These are phyloP conservation scores for Vitis rotundifolia DNA, from an alignment of 164 flowering plant species.

Conservation along the genomic window DNA sequence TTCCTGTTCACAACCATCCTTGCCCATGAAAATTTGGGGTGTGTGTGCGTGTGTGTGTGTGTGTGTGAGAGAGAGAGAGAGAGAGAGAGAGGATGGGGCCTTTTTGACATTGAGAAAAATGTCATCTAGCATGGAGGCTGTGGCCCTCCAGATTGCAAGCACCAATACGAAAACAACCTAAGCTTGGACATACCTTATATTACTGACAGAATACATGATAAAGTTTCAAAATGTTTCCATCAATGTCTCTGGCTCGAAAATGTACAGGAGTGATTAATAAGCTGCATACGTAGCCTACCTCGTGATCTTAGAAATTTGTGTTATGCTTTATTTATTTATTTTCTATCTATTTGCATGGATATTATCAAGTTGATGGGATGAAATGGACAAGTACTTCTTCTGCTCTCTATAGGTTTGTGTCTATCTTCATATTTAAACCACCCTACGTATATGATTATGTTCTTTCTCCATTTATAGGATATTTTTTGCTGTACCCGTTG, in stretches of 20 bases:
- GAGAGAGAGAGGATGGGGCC: constrained; percentile 22
- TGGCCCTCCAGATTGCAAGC: constrained; percentile 27
- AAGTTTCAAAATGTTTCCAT: constrained; percentile 18
- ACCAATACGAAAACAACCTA: constrained; percentile 30
- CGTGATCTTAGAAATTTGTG: constrained; percentile 20
- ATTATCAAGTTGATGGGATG: background rate
- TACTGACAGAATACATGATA: constrained; percentile 13
- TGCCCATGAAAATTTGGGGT: constrained; percentile 5
- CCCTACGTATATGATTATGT: no score
- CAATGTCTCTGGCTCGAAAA: constrained; percentile 13
- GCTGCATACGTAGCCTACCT: constrained; percentile 41
- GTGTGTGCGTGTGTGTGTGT: background rate
- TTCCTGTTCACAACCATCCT: background rate
- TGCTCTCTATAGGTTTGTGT: background rate
- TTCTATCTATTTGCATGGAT: background rate
- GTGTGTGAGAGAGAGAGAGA: background rate
- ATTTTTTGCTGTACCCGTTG: no score
- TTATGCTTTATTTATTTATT: background rate
- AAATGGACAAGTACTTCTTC: background rate
- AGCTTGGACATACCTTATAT: constrained; percentile 30
- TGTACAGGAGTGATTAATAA: constrained; percentile 34
- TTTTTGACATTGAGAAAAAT: constrained; percentile 14
- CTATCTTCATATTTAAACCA: no score
- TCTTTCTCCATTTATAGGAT: no score
- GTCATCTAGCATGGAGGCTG: constrained; percentile 20